Evolutionary conservation across 2,329 filamentous ascomycete genomes (phyloP).

Genomic region (Penicillium sp.): DNA sequence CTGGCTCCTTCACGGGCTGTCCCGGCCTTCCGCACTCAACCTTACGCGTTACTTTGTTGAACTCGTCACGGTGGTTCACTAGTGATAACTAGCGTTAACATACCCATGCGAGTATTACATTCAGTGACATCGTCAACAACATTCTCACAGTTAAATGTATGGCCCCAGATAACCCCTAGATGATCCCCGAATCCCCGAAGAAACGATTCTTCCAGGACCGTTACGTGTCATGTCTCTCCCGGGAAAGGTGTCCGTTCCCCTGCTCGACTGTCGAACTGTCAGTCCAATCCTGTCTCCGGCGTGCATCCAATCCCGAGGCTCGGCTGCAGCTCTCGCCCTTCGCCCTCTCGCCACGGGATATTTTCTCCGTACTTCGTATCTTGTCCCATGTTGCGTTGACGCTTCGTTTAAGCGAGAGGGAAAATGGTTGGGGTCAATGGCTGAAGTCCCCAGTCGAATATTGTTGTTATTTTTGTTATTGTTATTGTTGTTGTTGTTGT

Average conservation of each 20-base stretch:
- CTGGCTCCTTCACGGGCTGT: conserved; percentile 15
- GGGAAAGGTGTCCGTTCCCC: conserved; percentile 24
- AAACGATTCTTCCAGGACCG: conserved; percentile 22
- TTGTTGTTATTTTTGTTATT: no score
- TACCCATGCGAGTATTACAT: no score
- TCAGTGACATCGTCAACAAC: no score
- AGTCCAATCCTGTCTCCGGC: not conserved
- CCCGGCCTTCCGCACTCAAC: conserved; percentile 16
- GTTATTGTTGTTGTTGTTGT: no score
- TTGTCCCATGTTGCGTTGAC: no score
- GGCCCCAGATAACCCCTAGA: not conserved
- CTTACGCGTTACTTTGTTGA: not conserved
- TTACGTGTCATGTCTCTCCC: conserved; percentile 38
- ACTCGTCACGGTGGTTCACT: not conserved
- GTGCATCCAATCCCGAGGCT: not conserved
- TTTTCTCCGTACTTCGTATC: not conserved
- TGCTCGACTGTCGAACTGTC: not conserved
- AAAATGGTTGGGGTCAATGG: no score
- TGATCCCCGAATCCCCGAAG: conserved; percentile 3
- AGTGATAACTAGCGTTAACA: not conserved
- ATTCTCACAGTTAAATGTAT: no score
- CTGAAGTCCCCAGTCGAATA: no score
- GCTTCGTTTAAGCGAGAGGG: no score
- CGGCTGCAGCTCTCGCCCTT: not conserved
- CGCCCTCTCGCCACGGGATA: no score